Base-by-base conservation (phyloP, 805 yeast genomes). In the Saccharomycopsis fermentans region DNA sequence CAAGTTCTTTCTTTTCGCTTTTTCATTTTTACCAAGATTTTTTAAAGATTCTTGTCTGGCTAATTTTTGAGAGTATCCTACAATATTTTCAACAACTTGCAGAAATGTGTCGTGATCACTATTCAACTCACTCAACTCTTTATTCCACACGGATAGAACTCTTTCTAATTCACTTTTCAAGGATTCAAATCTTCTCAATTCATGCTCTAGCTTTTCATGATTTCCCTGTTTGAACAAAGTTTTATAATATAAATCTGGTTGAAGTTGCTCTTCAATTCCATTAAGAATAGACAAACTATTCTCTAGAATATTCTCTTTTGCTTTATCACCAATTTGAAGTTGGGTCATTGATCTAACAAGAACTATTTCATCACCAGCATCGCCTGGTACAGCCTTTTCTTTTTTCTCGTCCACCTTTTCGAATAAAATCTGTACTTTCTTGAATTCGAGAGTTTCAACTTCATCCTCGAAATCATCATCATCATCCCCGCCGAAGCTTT, bases 41-140 rank as follows among this genome's bases (percentile, higher is more conserved):
- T 67, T 64, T 48, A 74, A 71, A 16, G 73, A 69, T 63, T 75
- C 78, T 58, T 72, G 74, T 58, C 92, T 75, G 64, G 87, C 79
- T 55, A 86, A 65, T 65, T 88, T 81, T 69, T 94, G 97, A 6
- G 96, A 87, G 68, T 91, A 90, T 6, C 96, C 97, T 16, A 91
- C 87, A 64, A 91, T 73, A 65, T 89, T 90, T 67, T 90, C 96
- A 48, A 94, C 90, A 64, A 94, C 96, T 2, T 85, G 78, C 65
- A 92, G 96, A 67, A 85, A 90, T 16, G 91, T 81, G 36, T 79
- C 80, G 65, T 87, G 86, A 68, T 90, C 95, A 50, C 76, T 78
- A 58, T 73, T 73, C 19, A 84, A 71, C 8, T 77, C 81, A 37
- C 69, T 68, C 54, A 78, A 73, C 59, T 78, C 74, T 61, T 77